phyloP scores from a whole-genome alignment of 2,329 filamentous ascomycete genomes.

The Venturia carpophila region DNA sequence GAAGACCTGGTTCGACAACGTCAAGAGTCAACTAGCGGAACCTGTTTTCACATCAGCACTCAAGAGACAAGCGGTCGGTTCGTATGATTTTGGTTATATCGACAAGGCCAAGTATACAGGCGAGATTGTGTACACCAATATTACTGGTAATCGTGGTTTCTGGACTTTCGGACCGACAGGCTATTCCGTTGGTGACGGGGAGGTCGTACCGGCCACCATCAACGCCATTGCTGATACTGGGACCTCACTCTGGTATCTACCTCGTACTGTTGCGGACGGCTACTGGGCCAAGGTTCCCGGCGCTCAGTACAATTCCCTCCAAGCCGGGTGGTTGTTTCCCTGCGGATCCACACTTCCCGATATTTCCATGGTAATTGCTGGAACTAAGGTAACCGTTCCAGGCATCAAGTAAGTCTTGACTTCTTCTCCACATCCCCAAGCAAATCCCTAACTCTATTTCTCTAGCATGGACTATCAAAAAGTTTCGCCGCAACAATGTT shows the following conservation, averaged over 20 bases:
- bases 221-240: conserved; percentile 61
- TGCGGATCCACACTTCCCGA: conserved; percentile 44
- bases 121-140: conserved; percentile 46
- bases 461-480: conserved; percentile 17
- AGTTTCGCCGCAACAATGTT: conserved; percentile 43
- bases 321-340: conserved; percentile 50
- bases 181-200: conserved; percentile 45
- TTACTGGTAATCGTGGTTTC: conserved; percentile 52
- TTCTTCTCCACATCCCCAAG: neutral
- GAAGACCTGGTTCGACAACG: conserved; percentile 54
- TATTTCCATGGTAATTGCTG: conserved; percentile 45
- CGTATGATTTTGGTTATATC: conserved; percentile 50
- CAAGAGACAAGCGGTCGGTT: conserved; percentile 44
- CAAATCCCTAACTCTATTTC: neutral
- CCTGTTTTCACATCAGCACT: conserved; percentile 52
- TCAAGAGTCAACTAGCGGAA: conserved; percentile 42
- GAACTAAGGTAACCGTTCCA: conserved; percentile 43
- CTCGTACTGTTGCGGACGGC: conserved; percentile 43
- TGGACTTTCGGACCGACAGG: conserved; percentile 54
- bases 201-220: conserved; percentile 35
- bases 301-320: conserved; percentile 39
- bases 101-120: conserved; percentile 53
- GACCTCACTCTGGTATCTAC: conserved; percentile 58
- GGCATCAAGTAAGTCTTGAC: conserved; percentile 28
- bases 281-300: conserved; percentile 55